Percentiles rank a stretch among this genome's conserved stretches.
Conservation (phyloP, 768 basidiomycete genomes). For the Boletus reticuloceps region DNA sequence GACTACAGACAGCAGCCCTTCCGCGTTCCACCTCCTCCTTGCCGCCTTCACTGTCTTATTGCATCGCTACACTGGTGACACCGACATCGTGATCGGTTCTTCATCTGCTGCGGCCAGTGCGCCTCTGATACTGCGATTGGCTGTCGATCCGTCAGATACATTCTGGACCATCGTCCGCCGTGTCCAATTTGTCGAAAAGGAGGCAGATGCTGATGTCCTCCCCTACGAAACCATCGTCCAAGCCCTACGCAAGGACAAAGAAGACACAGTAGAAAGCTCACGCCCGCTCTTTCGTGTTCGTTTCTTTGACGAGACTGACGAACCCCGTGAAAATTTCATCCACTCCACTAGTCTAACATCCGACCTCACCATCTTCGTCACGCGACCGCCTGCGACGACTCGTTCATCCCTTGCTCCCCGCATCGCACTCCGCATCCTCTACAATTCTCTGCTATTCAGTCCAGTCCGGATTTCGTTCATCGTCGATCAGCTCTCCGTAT, state of each 20-base stretch:
- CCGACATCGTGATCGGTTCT: constrained; percentile 87
- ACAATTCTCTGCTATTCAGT: constrained; percentile 94
- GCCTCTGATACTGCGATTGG: constrained; percentile 81
- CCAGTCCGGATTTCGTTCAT: constrained; percentile 71
- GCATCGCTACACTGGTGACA: constrained; percentile 95
- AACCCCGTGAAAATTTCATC: constrained; percentile 70
- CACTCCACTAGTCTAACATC: constrained; percentile 79
- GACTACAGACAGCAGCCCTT: constrained; percentile 47
- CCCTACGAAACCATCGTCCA: constrained; percentile 77
- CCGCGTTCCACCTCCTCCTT: constrained; percentile 88
- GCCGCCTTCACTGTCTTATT: constrained; percentile 90
- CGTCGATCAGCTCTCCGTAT: constrained; percentile 79
- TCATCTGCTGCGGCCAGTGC: constrained; percentile 73
- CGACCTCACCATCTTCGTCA: constrained; percentile 91
- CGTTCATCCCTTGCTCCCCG: constrained; percentile 69
- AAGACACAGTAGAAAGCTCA: constrained; percentile 48
- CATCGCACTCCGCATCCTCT: constrained; percentile 80
- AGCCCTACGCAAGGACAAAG: constrained; percentile 64
- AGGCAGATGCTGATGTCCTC: constrained; percentile 78
- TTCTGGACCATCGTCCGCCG: constrained; percentile 88
- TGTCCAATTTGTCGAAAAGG: constrained; percentile 78
- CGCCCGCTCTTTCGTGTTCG: constrained; percentile 85
- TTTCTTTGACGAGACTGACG: constrained; percentile 93
- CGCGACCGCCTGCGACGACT: constrained; percentile 62
- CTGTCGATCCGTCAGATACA: constrained; percentile 80